Evolutionary conservation across 768 basidiomycete genomes (phyloP), one percentile per base, ranked within the genome.

Genomic region (Sporobolomyces roseus): DNA sequence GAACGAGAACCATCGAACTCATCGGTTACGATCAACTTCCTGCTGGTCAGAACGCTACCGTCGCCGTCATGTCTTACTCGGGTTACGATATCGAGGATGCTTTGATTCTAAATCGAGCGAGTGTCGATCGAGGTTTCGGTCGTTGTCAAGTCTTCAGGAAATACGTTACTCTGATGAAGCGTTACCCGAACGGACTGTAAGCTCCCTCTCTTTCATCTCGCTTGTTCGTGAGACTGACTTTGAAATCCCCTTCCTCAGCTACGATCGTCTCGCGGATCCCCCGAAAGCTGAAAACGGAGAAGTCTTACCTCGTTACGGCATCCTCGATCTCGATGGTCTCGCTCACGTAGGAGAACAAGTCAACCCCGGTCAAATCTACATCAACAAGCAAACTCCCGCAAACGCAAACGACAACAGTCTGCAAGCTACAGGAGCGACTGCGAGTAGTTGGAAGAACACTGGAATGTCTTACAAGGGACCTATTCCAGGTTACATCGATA

Each of bases 11-110:
- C 3, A 99, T 98, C 64, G 96, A 99, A 78, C 80, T 99, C 61
- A 85, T 97, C 63, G 94, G 93, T 3, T 99, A 98, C 77, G 93
- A 99, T 79, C 88, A 88, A 68, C 84, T 99, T 7, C 96, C 96
- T 7, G 96, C 96, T 7, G 96, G 96, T 19, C 93, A 99, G 79
- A 99, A 99, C 77, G 96, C 96, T 16, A 97, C 88, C 0, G 91
- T 99, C 51, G 96, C 96, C 16, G 93, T 98, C 74, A 99, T 99
- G 96, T 93, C 91, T 78, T 99, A 90, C 80, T 96, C 93, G 8
- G 96, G 96, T 30, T 99, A 98, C 78, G 96, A 99, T 83, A 99
- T 99, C 72, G 96, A 99, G 81, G 96, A 99, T 78, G 96, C 96
- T 4, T 82, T 98, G 63, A 98, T 99, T 75, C 82, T 94, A 66